Base-by-base conservation (phyloP, 2,329 filamentous ascomycete species). In the Hymenoscyphus albidus region DNA sequence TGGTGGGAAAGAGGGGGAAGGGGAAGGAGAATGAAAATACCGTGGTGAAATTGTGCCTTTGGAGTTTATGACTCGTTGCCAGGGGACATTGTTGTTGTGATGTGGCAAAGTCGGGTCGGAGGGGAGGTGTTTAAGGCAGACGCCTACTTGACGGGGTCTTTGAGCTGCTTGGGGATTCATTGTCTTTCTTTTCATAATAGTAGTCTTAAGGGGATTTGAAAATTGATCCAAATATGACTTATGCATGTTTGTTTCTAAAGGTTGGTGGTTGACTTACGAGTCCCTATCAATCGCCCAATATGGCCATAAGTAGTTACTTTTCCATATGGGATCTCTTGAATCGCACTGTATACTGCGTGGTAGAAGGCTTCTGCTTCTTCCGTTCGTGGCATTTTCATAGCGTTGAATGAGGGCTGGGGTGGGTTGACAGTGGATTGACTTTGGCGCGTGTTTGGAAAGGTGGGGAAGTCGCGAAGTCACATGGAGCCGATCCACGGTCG, bases 1-100 rank as follows among this genome's bases (percentile, higher is more conserved):
- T 35, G 32, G 32, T 35, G 5, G 32, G 32, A 35, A 39, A 13
- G 56, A 39, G 35, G 32, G 3, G 27, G 9, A 39, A 22, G 35
- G 22, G 35, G 22, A 39, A 4, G 12, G 35, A 42, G 38, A 6
- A 39, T 16, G 16, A 22, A 16, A 40, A 59, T 73, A 94, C 92
- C 93, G 86, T 7, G 90, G 90, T 56, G 93, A 96, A 70, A 98
- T 96, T 65, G 86, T 81, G 27, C 94, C 93, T 77, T 91, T 94
- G 14, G 91, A 80, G 76, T 94, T 97, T 75, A 98, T 90, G 65
- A 98, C 91, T 64, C 95, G 83, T 80, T 98, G 94, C 94, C 94
- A 98, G 0, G 94, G 94, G 3, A 98, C 94, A 69, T 89, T 97
- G 31, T 80, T 81, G 65, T 84, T 81, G 76, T 97, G 89, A 78